Percentiles rank a stretch among this genome's conserved stretches.
Evolutionary conservation across 225 moss, liverwort and hornwort genomes (phyloP).

Genomic region (Antitrichia curtipendula): DNA sequence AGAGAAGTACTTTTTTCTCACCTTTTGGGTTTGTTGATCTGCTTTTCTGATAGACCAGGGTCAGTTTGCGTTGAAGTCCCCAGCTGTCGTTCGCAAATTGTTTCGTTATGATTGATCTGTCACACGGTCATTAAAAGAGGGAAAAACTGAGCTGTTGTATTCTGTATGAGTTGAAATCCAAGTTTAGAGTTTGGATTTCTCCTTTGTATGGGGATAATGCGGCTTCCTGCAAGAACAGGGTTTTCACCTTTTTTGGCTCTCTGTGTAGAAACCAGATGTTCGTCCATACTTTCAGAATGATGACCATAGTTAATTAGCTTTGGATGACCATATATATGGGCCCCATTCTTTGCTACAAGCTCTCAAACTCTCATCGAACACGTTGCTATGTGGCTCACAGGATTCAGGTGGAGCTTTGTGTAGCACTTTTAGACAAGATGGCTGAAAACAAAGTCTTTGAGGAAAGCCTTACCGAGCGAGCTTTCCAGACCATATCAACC

Average conservation of each 20-base stretch:
- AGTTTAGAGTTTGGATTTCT: not conserved
- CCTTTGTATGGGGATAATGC: not conserved
- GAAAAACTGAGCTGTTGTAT: not conserved
- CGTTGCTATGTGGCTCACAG: constrained; percentile 1
- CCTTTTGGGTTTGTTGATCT: not conserved
- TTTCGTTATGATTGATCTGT: not conserved
- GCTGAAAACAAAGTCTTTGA: not conserved
- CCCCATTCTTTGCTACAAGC: not conserved
- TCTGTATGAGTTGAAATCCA: not conserved
- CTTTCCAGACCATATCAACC: constrained; percentile 32
- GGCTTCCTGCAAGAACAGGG: not conserved
- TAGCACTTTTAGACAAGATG: constrained; percentile 29
- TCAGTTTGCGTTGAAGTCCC: not conserved
- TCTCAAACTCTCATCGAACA: not conserved
- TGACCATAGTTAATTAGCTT: not conserved
- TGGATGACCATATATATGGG: not conserved
- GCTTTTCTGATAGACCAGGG: not conserved
- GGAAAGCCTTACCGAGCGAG: constrained; percentile 8
- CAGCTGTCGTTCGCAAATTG: not conserved
- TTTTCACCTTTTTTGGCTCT: not conserved
- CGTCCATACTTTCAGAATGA: not conserved
- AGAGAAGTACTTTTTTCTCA: constrained; percentile 11
- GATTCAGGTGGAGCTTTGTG: constrained; percentile 44
- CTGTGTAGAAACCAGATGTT: not conserved
- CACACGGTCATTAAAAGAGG: not conserved